Percentiles rank a stretch among this genome's conserved stretches.
Conservation (phyloP, 495 filamentous ascomycete species). For the Xanthoparmelia taractica region DNA sequence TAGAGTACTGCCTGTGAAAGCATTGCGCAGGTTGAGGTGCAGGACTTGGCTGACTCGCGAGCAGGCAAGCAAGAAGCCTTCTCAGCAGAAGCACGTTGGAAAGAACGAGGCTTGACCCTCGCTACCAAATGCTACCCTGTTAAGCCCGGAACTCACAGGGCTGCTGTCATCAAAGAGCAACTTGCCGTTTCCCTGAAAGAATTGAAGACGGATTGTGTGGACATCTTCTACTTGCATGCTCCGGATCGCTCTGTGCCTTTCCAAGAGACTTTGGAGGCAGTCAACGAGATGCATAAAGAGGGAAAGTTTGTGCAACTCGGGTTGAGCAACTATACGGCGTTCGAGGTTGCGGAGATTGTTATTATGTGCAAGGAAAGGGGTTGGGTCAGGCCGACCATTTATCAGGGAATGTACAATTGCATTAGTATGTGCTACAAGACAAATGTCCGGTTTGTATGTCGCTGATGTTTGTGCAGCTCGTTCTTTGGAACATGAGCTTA, state of each 20-base stretch:
- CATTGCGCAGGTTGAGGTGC: not conserved
- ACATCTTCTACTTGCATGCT: conserved; percentile 86
- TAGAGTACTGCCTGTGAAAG: not conserved
- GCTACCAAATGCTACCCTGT: conserved; percentile 79
- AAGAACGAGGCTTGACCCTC: conserved; percentile 69
- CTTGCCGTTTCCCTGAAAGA: conserved; percentile 61
- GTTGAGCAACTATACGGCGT: conserved; percentile 78
- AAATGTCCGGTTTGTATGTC: not conserved
- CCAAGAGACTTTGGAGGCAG: conserved; percentile 65
- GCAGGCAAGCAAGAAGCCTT: conserved; percentile 64
- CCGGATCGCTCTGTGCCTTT: conserved; percentile 73
- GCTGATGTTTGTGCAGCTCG: conserved; percentile 41
- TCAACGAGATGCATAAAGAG: conserved; percentile 74
- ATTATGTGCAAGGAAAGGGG: conserved; percentile 71
- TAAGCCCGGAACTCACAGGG: conserved; percentile 50
- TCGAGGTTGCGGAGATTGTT: conserved; percentile 84
- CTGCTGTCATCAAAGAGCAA: conserved; percentile 51
- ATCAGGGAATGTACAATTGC: conserved; percentile 62
- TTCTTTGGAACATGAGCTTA: conserved; percentile 69
- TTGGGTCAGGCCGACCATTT: conserved; percentile 64
- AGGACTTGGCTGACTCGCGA: conserved; percentile 2
- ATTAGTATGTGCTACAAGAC: conserved; percentile 39
- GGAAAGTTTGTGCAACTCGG: conserved; percentile 82
- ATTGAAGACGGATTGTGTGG: conserved; percentile 66
- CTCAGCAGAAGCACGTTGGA: conserved; percentile 68